Conservation (phyloP, 208 protist genomes). For the Herpetomonas muscarum region DNA sequence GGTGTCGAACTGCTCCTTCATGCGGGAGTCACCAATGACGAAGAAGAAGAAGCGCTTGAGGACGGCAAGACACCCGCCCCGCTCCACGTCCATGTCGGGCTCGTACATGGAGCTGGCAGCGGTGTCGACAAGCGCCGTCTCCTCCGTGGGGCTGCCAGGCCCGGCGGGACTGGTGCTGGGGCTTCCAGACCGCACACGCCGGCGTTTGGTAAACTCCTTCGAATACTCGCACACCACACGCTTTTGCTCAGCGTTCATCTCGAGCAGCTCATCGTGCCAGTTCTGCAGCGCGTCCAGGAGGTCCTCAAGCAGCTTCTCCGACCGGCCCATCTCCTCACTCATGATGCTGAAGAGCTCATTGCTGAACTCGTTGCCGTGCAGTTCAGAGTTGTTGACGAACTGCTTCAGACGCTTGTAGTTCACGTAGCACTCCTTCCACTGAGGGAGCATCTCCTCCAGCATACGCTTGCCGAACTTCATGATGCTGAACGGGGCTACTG, state of each 20-base stretch:
- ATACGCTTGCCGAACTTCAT: constrained; percentile 93
- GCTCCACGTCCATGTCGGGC: constrained; percentile 16
- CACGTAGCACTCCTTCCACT: constrained; percentile 86
- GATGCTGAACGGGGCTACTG: no score
- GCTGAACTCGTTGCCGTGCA: constrained; percentile 71
- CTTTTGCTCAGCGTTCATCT: constrained; percentile 48
- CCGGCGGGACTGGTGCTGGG: constrained; percentile 9
- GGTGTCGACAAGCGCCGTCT: constrained; percentile 21
- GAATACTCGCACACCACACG: constrained; percentile 16
- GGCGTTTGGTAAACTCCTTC: constrained; percentile 38
- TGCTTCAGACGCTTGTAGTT: constrained; percentile 87
- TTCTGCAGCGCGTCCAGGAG: constrained; percentile 75
- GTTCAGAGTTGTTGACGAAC: constrained; percentile 66
- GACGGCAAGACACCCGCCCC: constrained; percentile 18
- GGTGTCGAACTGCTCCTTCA: constrained; percentile 41
- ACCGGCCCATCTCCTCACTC: constrained; percentile 62
- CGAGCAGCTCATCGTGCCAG: constrained; percentile 60
- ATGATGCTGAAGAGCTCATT: constrained; percentile 73
- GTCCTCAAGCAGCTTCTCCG: constrained; percentile 67
- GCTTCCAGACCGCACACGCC: constrained; percentile 48
- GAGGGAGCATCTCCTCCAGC: constrained; percentile 72
- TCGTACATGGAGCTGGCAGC: constrained; percentile 33
- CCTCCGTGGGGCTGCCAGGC: constrained; percentile 25
- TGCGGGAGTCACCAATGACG: constrained; percentile 78
- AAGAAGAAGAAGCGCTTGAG: constrained; percentile 68